Conservation (phyloP, 129 eudicot genomes). For the Erigeron canadensis region DNA sequence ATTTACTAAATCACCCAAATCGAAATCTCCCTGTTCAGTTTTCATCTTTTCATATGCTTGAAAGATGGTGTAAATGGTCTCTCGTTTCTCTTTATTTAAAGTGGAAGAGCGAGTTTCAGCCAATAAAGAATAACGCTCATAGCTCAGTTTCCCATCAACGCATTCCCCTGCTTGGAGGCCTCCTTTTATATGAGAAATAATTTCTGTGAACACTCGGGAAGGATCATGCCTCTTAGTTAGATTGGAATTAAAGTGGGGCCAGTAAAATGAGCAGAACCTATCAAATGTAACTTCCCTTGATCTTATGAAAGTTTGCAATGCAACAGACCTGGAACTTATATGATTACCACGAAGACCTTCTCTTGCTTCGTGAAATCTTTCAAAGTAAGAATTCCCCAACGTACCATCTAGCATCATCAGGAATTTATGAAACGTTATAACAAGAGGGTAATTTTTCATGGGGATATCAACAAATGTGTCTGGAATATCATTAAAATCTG, state of each 20-base stretch:
- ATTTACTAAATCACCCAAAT: constrained; percentile 15
- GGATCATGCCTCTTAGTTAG: neutral
- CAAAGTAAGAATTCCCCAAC: constrained; percentile 2
- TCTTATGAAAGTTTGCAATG: constrained; percentile 9
- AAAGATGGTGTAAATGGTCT: neutral
- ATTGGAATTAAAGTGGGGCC: constrained; percentile 2
- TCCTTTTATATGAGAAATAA: constrained; percentile 2
- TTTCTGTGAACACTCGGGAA: neutral
- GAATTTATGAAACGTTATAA: constrained; percentile 6
- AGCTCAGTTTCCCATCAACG: constrained; percentile 2
- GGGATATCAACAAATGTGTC: constrained; percentile 5
- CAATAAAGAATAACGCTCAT: neutral
- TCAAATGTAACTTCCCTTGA: constrained; percentile 7
- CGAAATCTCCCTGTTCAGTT: neutral
- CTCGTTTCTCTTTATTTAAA: neutral
- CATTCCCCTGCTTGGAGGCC: constrained; percentile 6
- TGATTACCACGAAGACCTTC: neutral
- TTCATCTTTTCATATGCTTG: constrained; percentile 7
- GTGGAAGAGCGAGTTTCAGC: neutral
- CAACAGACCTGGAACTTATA: constrained; percentile 6
- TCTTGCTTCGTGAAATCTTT: neutral
- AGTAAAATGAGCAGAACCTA: neutral
- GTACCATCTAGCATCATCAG: constrained; percentile 14
- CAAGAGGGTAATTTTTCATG: neutral
- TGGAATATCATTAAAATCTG: constrained; percentile 9